Percentiles rank a stretch among this genome's conserved stretches.
Evolutionary conservation across 768 basidiomycete genomes (phyloP).

Genomic region (Mycena sanguinolenta): DNA sequence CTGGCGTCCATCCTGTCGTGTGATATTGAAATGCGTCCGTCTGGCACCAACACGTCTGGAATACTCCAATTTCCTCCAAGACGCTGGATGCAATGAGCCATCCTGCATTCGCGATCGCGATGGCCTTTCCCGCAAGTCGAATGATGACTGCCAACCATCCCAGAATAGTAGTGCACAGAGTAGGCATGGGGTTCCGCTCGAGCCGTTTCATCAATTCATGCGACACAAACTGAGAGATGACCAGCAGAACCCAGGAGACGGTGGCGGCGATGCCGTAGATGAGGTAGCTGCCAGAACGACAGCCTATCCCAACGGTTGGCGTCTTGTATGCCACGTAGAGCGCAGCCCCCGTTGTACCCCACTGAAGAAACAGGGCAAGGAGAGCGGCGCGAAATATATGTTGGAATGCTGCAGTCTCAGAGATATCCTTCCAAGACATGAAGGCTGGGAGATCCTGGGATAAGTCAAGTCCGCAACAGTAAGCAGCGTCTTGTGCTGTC

Average conservation of each 20-base stretch:
- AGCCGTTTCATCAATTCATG: conserved; percentile 26
- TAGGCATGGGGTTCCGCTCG: neutral
- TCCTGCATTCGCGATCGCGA: no score
- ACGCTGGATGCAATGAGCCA: no score
- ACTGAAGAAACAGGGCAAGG: conserved; percentile 45
- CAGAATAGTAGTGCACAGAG: neutral
- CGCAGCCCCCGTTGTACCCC: conserved; percentile 46
- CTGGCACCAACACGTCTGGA: no score
- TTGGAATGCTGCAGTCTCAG: neutral
- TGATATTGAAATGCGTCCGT: no score
- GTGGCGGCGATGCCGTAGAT: conserved; percentile 49
- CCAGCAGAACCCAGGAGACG: conserved; percentile 44
- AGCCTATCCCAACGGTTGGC: conserved; percentile 46
- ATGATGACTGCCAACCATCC: no score
- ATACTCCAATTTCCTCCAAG: no score
- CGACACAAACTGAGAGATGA: conserved; percentile 40
- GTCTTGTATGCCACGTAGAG: conserved; percentile 35
- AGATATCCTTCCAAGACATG: conserved; percentile 3
- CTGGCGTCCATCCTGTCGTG: no score
- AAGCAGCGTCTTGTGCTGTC: no score
- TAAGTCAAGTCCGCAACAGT: no score
- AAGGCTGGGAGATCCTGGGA: conserved; percentile 18
- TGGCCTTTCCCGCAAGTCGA: no score
- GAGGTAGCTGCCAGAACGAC: conserved; percentile 47
- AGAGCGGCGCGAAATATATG: conserved; percentile 42